Base-by-base conservation (phyloP, 2,329 filamentous ascomycete genomes). In the Xylaria sp. region DNA sequence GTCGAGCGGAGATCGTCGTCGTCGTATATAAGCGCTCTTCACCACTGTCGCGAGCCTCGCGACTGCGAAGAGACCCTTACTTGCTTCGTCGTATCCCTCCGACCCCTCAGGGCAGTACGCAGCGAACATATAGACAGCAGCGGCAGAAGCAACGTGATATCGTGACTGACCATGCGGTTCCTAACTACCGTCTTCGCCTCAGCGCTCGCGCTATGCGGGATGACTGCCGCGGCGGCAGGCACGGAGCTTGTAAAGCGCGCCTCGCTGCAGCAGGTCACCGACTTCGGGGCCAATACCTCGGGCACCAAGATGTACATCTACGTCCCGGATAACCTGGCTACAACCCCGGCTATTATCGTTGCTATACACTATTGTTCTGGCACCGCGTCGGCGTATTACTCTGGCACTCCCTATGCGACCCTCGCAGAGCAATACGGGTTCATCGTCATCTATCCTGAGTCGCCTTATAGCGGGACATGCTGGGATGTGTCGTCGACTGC, bases 281-380 rank as follows among this genome's bases (percentile, higher is more conserved):
- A 70, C 65, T 75, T 80, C 25, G 74, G 74, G 8, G 72, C 75
- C 37, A 83, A 81, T 52, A 81, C 84, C 7, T 82, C 80, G 2
- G 78, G 79, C 23, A 81, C 81, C 8, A 78, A 76, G 63, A 84
- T 86, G 80, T 86, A 81, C 78, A 83, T 86, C 61, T 80, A 81
- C 70, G 78, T 81, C 28, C 80, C 80, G 6, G 76, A 77, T 63
- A 78, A 74, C 10, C 68, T 84, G 8, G 78, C 78, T 1, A 59
- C 74, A 1, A 83, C 79, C 10, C 85, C 86, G 0, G 80, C 82
- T 20, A 78, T 88, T 64, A 79, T 88, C 28, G 83, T 88, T 10
- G 86, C 84, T 13, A 80, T 86, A 69, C 84, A 89, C 79, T 88
- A 85, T 79, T 89, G 87, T 81, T 78, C 79, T 3, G 85, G 86